Percentiles rank a stretch among this genome's conserved stretches.
These are phyloP conservation scores for Dendrobium chrysotoxum DNA, from an alignment of 106 monocot species.

Conservation along the genomic window DNA sequence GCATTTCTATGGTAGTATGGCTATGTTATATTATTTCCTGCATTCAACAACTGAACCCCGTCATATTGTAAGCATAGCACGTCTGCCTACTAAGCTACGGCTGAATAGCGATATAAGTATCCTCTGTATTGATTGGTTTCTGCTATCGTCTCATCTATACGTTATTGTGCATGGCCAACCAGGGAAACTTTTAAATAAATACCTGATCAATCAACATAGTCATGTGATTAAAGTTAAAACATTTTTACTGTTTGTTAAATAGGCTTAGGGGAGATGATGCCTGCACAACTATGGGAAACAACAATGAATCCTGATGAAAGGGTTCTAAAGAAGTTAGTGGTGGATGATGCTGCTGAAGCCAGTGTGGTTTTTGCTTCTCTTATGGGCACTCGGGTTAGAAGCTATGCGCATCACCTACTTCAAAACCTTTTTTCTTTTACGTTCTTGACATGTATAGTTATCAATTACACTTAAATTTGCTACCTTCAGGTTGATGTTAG, in stretches of 20 bases:
- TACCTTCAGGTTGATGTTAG: constrained; percentile 63
- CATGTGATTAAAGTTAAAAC: too few species aligned
- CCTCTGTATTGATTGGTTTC: too few species aligned
- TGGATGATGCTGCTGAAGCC: constrained; percentile 94
- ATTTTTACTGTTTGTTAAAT: not conserved
- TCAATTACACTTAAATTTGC: not conserved
- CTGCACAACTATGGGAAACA: constrained; percentile 89
- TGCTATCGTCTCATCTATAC: too few species aligned
- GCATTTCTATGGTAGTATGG: too few species aligned
- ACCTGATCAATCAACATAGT: too few species aligned
- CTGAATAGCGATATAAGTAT: too few species aligned
- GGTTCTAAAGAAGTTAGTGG: constrained; percentile 73
- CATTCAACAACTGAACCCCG: too few species aligned
- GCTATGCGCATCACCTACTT: not conserved
- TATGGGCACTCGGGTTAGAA: constrained; percentile 84
- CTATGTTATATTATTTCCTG: too few species aligned
- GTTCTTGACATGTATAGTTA: not conserved
- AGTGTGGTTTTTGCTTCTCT: constrained; percentile 90
- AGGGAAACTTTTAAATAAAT: too few species aligned
- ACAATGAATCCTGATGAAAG: constrained; percentile 88
- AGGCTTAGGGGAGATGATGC: constrained; percentile 99
- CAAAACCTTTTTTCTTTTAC: not conserved
- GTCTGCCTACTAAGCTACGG: too few species aligned
- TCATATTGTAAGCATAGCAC: too few species aligned
- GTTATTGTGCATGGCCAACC: too few species aligned